Base-by-base conservation (phyloP, 2,329 filamentous ascomycete species). In the Aurifilum marmelostoma region DNA sequence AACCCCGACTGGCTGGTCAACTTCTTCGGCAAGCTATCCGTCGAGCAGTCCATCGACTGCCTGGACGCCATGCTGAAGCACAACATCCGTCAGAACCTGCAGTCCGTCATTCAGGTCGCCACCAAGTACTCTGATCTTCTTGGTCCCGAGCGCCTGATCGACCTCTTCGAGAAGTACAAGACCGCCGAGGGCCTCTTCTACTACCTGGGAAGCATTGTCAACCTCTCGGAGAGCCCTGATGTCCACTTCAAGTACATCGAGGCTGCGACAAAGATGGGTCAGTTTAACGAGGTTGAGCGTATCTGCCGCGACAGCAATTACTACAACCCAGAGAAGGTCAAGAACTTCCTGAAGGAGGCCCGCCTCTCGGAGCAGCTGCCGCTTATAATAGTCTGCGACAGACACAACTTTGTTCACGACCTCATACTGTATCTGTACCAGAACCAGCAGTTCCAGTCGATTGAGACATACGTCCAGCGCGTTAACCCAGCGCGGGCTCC, bases 181-280 rank as follows among this genome's bases (percentile, higher is more conserved):
- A 98, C 96, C 47, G 91, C 93, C 3, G 96, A 99, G 80, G 96
- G 96, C 79, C 89, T 99, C 5, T 99, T 96, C 87, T 97, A 97
- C 84, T 99, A 97, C 82, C 89, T 99, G 21, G 96, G 96, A 71
- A 97, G 94, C 79, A 97, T 99, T 74, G 95, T 99, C 81, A 99
- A 99, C 79, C 85, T 99, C 62, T 97, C 93, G 69, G 93, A 98
- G 79, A 96, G 98, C 75, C 87, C 92, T 29, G 96, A 99, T 78
- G 96, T 99, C 39, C 92, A 96, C 78, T 99, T 97, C 89, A 99
- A 99, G 86, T 99, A 99, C 81, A 97, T 99, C 70, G 95, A 99
- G 82, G 94, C 96, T 67, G 96, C 97, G 41, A 97, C 94, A 32
- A 92, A 90, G 77, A 97, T 97, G 88, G 90, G 91, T 39, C 95